Percentiles rank a stretch among this genome's conserved stretches.
These are phyloP conservation scores for Tolypocladium guangdongense DNA, from an alignment of 2,329 filamentous ascomycete genomes.

Conservation along the genomic window DNA sequence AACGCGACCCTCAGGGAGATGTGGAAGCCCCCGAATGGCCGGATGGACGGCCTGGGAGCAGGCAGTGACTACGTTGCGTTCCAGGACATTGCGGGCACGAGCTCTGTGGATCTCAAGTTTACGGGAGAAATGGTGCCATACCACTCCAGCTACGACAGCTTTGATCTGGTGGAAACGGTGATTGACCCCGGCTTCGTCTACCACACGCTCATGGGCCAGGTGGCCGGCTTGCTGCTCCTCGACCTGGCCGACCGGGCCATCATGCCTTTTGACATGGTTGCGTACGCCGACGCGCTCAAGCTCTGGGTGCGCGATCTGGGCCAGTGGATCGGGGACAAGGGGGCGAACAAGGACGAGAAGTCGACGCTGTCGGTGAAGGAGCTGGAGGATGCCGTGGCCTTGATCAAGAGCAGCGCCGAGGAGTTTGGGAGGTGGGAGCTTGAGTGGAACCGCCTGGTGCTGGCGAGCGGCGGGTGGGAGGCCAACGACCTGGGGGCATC, in stretches of 20 bases:
- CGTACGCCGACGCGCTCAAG: conserved; percentile 57
- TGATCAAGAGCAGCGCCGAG: conserved; percentile 38
- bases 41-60: conserved; percentile 59
- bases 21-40: conserved; percentile 56
- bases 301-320: conserved; percentile 57
- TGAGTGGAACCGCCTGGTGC: conserved; percentile 63
- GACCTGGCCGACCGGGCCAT: conserved; percentile 75
- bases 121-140: conserved; percentile 55
- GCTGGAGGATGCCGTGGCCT: conserved; percentile 43
- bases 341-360: conserved; percentile 20
- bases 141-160: conserved; percentile 82
- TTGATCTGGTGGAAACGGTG: conserved; percentile 70
- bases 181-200: conserved; percentile 77
- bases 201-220: conserved; percentile 66
- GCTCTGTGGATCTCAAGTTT: conserved; percentile 79
- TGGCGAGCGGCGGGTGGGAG: conserved; percentile 66
- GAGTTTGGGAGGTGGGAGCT: conserved; percentile 68
- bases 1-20: conserved; percentile 64
- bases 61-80: conserved; percentile 83
- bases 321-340: conserved; percentile 49
- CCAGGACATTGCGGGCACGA: conserved; percentile 81
- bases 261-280: conserved; percentile 67
- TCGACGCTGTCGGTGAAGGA: conserved; percentile 18
- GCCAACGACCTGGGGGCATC: conserved; percentile 53
- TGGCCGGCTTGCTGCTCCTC: conserved; percentile 72